Conservation (phyloP, 441 rosid genomes). For the Lepidium campestre region DNA sequence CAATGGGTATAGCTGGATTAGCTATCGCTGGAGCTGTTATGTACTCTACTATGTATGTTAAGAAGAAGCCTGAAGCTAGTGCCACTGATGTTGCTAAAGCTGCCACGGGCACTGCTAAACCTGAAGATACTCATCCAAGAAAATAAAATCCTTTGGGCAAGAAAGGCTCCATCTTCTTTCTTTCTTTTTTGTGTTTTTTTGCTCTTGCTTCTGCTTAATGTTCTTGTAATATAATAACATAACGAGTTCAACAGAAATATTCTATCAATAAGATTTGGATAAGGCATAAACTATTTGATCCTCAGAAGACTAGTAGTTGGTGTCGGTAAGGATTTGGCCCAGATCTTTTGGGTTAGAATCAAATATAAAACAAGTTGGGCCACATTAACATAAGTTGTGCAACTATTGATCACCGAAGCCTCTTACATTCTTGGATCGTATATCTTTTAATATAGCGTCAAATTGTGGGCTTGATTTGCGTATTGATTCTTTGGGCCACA, state of each 20-base stretch:
- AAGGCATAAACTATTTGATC: too few species aligned
- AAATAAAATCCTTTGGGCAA: conserved; percentile 20
- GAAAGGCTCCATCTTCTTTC: background rate
- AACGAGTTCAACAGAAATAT: background rate
- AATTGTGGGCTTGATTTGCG: too few species aligned
- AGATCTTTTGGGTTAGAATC: too few species aligned
- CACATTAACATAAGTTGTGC: too few species aligned
- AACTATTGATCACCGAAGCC: too few species aligned
- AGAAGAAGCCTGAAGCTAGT: conserved; percentile 65
- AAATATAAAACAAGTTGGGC: too few species aligned
- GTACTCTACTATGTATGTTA: conserved; percentile 40
- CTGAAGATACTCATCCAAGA: conserved; percentile 56
- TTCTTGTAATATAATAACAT: conserved; percentile 5
- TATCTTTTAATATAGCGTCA: too few species aligned
- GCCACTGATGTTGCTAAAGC: conserved; percentile 58
- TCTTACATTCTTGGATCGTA: too few species aligned
- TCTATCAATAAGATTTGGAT: too few species aligned
- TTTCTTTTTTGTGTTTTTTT: background rate
- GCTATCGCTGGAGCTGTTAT: conserved; percentile 43
- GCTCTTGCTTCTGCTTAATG: background rate
- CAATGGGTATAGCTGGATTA: conserved; percentile 49
- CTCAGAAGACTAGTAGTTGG: too few species aligned
- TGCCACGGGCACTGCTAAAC: conserved; percentile 38
- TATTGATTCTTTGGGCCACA: too few species aligned
- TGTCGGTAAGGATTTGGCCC: too few species aligned